Evolutionary conservation across 2,329 filamentous ascomycete genomes (phyloP).

Genomic region (Aspergillus hiratsukae): DNA sequence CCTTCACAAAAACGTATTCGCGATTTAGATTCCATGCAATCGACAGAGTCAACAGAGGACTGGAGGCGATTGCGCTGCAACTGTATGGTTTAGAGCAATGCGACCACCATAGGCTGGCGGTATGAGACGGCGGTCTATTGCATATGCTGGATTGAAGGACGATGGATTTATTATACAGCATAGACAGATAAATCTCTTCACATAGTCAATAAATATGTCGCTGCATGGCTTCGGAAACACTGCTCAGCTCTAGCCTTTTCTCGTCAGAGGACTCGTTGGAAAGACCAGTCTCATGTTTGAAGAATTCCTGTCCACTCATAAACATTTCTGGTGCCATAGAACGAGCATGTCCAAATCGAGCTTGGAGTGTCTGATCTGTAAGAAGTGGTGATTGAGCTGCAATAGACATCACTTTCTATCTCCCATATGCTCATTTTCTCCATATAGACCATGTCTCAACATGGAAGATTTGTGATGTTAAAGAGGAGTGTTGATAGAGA

Average conservation of each 20-base stretch:
- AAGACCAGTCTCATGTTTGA: neutral
- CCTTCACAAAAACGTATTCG: no score
- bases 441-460: no score
- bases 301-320: neutral
- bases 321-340: neutral
- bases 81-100: neutral
- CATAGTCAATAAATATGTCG: no score
- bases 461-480: no score
- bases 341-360: neutral
- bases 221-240: neutral
- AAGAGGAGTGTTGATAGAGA: no score
- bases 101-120: neutral
- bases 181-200: neutral
- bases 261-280: neutral
- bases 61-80: neutral
- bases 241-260: neutral
- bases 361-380: neutral
- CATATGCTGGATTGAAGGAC: neutral
- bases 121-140: neutral
- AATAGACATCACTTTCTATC: neutral
- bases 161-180: neutral
- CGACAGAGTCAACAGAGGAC: neutral
- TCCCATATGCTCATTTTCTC: neutral
- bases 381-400: neutral
- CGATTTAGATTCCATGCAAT: neutral